Percentiles rank a stretch among this genome's conserved stretches.
Conservation (phyloP, 306 rosid species). For the Hippophae rhamnoides region DNA sequence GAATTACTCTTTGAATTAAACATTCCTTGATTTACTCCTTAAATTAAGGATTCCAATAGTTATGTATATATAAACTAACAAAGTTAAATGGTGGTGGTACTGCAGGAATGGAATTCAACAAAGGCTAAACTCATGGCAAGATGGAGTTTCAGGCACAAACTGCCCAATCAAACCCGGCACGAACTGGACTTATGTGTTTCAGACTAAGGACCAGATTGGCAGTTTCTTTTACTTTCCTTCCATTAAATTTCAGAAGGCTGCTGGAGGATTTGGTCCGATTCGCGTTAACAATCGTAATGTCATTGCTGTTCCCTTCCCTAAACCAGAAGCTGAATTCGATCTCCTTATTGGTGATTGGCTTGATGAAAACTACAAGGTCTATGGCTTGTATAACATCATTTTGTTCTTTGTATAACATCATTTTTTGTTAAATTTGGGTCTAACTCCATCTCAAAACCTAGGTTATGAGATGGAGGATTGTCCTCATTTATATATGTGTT, state of each 20-base stretch:
- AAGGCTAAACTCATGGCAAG: conserved; percentile 86
- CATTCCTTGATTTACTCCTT: too few relatives aligned
- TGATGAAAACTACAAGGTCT: conserved; percentile 58
- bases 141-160: conserved; percentile 86
- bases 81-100: conserved; percentile 6
- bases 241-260: conserved; percentile 67
- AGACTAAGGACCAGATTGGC: conserved; percentile 77
- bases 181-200: conserved; percentile 66
- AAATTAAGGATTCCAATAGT: too few relatives aligned
- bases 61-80: neutral
- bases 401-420: neutral
- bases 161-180: conserved; percentile 59
- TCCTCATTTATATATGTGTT: too few relatives aligned
- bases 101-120: conserved; percentile 87
- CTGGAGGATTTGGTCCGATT: conserved; percentile 72
- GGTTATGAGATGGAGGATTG: too few relatives aligned
- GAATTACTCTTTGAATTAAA: too few relatives aligned
- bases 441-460: too few relatives aligned
- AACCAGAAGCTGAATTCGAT: conserved; percentile 72
- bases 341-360: conserved; percentile 77
- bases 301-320: conserved; percentile 58
- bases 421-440: too few relatives aligned
- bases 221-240: conserved; percentile 81
- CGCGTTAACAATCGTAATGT: conserved; percentile 45
- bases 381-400: neutral